Base-by-base conservation (phyloP, 768 basidiomycete species). In the Thelephora aurantiotincta region DNA sequence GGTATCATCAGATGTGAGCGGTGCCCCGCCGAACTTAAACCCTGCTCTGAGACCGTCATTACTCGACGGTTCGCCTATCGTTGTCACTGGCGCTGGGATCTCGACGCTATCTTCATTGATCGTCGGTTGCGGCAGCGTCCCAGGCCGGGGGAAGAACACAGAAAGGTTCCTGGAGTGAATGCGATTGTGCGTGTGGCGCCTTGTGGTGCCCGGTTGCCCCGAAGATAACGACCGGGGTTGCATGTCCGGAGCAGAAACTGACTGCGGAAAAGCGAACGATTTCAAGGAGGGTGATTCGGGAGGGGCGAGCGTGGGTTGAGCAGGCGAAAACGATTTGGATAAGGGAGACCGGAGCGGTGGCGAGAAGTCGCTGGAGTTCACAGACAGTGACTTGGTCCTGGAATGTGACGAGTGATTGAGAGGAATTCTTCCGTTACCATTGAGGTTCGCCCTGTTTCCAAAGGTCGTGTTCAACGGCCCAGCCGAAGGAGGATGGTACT, bases 131-230 rank as follows among this genome's bases (percentile, higher is more conserved):
- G 78, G 74, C 1, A 75, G 57, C 2, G 75, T 68, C 2, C 82
- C 86, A 0, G 87, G 86, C 33, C 80, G 75, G 13, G 92, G 92
- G 56, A 96, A 96, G 71, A 82, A 94, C 14, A 94, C 70, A 1
- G 90, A 93, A 2, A 96, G 68, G 57, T 97, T 97, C 42, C 91
- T 78, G 0, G 91, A 92, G 58, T 96, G 91, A 14, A 94, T 68
- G 2, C 88, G 74, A 3, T 76, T 64, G 61, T 91, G 88, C 38
- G 70, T 55, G 41, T 70, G 59, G 7, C 41, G 37, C 68, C 60
- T 35, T 51, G 60, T 48, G 52, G 61, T 54, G 63, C 44, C 0
- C 60, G 52, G 6, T 50, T 23, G 13, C 4, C 38, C 12, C 6
- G 18, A 30, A 11, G 38, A 41, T 41, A 41, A 14, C 16, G 38